Evolutionary conservation across 768 basidiomycete genomes (phyloP).

Genomic region (Termitomyces sp.): DNA sequence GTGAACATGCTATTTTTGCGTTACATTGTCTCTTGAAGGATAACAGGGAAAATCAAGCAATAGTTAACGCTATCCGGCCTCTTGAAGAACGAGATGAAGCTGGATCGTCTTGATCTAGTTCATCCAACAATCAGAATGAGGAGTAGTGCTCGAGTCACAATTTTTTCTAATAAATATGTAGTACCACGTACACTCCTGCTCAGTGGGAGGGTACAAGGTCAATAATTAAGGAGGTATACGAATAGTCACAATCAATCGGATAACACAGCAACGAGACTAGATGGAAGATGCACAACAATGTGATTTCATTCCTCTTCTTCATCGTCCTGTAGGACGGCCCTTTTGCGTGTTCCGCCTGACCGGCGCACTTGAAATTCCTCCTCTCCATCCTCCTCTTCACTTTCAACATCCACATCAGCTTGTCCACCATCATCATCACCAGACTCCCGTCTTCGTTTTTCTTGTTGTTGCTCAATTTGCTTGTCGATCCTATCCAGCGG

Average conservation of each 20-base stretch:
- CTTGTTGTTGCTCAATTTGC: slow-evolving; percentile 55
- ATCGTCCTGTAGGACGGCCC: slow-evolving; percentile 57
- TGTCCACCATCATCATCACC: slow-evolving; percentile 26
- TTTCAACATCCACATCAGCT: slow-evolving; percentile 21
- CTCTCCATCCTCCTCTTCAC: slow-evolving; percentile 46
- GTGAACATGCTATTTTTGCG: slow-evolving; percentile 88
- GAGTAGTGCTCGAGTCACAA: not conserved
- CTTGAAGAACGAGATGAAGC: slow-evolving; percentile 51
- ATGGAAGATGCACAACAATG: not conserved
- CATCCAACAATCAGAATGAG: not conserved
- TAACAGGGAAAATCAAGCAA: slow-evolving; percentile 74
- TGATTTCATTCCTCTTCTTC: slow-evolving; percentile 43
- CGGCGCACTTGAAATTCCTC: slow-evolving; percentile 65
- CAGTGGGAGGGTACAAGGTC: not conserved
- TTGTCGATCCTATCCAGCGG: slow-evolving; percentile 68
- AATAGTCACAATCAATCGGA: not conserved
- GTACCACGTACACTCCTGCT: not conserved
- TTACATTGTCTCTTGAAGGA: slow-evolving; percentile 71
- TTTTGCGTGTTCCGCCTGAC: slow-evolving; percentile 47
- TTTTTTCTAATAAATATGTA: too few species aligned
- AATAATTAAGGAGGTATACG: not conserved
- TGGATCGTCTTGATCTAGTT: slow-evolving; percentile 27
- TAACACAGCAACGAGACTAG: not conserved
- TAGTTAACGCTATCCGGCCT: slow-evolving; percentile 71
- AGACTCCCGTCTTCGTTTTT: slow-evolving; percentile 34